Evolutionary conservation across 768 basidiomycete species (phyloP).

Genomic region (Infundibulicybe gibba): DNA sequence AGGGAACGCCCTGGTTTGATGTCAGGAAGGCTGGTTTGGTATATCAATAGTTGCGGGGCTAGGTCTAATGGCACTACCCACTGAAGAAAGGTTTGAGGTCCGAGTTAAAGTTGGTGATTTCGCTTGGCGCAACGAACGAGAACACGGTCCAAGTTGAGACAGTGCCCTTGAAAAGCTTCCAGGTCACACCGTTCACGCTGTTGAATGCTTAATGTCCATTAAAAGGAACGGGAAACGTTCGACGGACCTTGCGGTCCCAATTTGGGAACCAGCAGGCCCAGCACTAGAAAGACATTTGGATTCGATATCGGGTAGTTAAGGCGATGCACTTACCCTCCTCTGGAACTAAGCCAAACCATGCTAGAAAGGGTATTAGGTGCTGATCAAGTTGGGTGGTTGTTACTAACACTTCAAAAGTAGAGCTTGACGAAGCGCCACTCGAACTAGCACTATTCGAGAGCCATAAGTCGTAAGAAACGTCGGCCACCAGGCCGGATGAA

Average conservation of each 20-base stretch:
- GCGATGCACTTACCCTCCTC: slow-evolving; percentile 21
- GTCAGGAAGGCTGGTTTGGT: slow-evolving; percentile 18
- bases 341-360: slow-evolving; percentile 31
- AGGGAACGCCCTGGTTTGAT: slow-evolving; percentile 21
- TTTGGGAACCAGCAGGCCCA: slow-evolving; percentile 25
- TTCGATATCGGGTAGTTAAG: background rate
- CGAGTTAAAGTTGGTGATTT: slow-evolving; percentile 24
- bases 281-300: slow-evolving; percentile 10
- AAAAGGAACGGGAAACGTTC: background rate
- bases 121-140: slow-evolving; percentile 27
- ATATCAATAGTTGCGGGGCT: background rate
- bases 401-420: slow-evolving; percentile 23
- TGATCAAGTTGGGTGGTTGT: background rate
- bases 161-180: slow-evolving; percentile 26
- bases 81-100: slow-evolving; percentile 30
- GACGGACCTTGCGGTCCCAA: slow-evolving; percentile 21
- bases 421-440: slow-evolving; percentile 21
- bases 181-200: slow-evolving; percentile 19
- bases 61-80: slow-evolving; percentile 2
- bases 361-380: slow-evolving; percentile 5
- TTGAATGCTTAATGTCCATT: background rate
- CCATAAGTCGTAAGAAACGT: slow-evolving; percentile 33
- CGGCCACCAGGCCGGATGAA: slow-evolving; percentile 26
- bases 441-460: slow-evolving; percentile 21
- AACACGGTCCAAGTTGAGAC: slow-evolving; percentile 28